Base-by-base conservation (phyloP, 805 yeast genomes). In the Kregervanrija fluxuum region DNA sequence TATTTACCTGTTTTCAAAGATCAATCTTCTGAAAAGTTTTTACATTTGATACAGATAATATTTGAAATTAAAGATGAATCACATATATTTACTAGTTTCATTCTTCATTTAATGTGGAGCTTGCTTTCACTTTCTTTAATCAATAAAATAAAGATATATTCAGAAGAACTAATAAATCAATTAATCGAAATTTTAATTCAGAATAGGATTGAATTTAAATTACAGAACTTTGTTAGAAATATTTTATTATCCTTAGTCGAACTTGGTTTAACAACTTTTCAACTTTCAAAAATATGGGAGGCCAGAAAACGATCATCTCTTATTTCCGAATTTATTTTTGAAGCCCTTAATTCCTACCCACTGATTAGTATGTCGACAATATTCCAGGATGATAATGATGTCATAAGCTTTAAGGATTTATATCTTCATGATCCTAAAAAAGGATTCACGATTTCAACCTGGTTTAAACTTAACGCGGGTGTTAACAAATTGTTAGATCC, bases 401-500 rank as follows among this genome's bases (percentile, higher is more conserved):
- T 11, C 4, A 8, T 62, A 1, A 30, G 11, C 5, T 51, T 54
- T 28, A 16, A 45, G 11, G 37, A 49, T 6, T 22, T 57, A 13
- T 17, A 31, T 2, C 30, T 59, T 12, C 17, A 37, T 2, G 46
- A 56, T 13, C 16, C 41, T 2, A 45, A 35, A 8, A 38, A 40
- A 4, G 60, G 59, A 3, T 55, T 58, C 13, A 50, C 61, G 1
- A 10, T 61, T 14, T 58, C 60, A 3, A 34, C 51, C 2, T 60
- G 66, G 65, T 32, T 62, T 15, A 48, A 47, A 34, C 34, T 60
- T 0, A 34, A 22, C 6, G 28, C 28, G 8, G 28, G 28, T 22
- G 28, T 22, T 4, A 22, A 22, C 8, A 22, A 22, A 22, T 22
- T 22, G 28, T 22, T 22, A 6, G 28, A 4, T 22, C 28, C 28